Percentiles rank a stretch among this genome's conserved stretches.
These are phyloP conservation scores for Macrolepiota dolichaula DNA, from an alignment of 768 basidiomycete genomes.

Conservation along the genomic window DNA sequence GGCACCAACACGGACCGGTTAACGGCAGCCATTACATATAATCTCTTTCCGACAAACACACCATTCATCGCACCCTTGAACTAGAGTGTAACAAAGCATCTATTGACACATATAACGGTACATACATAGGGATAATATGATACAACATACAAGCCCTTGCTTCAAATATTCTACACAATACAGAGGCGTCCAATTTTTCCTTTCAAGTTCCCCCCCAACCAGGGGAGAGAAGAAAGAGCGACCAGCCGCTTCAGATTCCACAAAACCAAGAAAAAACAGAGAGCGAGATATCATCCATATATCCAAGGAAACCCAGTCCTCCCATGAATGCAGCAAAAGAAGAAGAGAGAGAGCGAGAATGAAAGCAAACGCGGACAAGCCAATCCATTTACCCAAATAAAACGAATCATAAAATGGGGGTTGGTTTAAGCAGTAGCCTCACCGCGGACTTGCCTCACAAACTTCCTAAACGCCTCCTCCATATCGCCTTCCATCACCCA, in stretches of 20 bases:
- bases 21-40: no score
- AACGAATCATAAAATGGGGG: not conserved
- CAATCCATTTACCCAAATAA: not conserved
- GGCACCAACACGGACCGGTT: no score
- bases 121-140: not conserved
- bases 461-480: slow-evolving; percentile 26
- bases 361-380: no score
- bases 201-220: not conserved
- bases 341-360: no score
- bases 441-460: slow-evolving; percentile 21
- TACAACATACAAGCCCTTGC: not conserved
- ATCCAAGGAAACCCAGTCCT: not conserved
- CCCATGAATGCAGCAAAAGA: not conserved
- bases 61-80: not conserved
- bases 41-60: no score
- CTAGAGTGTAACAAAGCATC: not conserved
- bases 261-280: not conserved
- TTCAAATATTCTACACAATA: not conserved
- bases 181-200: not conserved
- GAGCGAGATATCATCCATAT: no score
- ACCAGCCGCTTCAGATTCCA: not conserved
- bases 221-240: not conserved
- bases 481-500: slow-evolving; percentile 21
- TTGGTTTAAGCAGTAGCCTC: not conserved
- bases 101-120: not conserved